Conservation (phyloP, 345 rosid species). For the Cardiospermum halicacabum region DNA sequence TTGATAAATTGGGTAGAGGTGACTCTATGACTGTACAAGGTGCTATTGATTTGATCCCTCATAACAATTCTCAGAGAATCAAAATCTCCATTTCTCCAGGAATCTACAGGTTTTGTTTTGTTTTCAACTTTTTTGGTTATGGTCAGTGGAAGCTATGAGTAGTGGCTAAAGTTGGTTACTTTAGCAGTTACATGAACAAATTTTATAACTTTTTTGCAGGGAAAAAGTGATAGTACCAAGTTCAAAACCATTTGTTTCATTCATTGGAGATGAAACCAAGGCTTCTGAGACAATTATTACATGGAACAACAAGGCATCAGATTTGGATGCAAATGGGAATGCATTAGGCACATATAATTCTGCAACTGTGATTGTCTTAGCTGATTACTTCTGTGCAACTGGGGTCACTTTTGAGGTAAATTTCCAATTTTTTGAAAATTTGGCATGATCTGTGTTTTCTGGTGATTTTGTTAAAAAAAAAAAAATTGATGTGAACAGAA, state of each 20-base stretch:
- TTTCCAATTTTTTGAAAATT: background rate
- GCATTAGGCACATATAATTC: conserved; percentile 69
- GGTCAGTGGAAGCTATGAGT: conserved; percentile 35
- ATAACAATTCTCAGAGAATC: conserved; percentile 54
- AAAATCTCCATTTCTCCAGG: conserved; percentile 81
- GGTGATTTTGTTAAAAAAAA: background rate
- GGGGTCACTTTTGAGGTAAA: conserved; percentile 79
- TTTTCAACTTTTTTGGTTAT: background rate
- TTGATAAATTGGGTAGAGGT: conserved; percentile 61
- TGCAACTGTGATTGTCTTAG: conserved; percentile 63
- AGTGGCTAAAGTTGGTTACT: conserved; percentile 28
- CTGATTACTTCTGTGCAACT: conserved; percentile 77
- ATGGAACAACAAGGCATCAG: conserved; percentile 81
- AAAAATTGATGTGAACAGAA: conserved; percentile 43
- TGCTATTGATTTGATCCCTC: conserved; percentile 76
- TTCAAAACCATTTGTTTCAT: conserved; percentile 65
- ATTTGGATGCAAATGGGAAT: conserved; percentile 35
- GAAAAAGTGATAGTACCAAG: conserved; percentile 71
- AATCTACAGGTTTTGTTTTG: conserved; percentile 57
- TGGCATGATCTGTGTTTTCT: background rate
- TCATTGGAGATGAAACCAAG: conserved; percentile 52
- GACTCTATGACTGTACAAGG: conserved; percentile 85
- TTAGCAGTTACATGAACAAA: conserved; percentile 15
- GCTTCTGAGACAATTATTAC: conserved; percentile 45
- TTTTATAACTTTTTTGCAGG: conserved; percentile 30